Percentiles rank a stretch among this genome's conserved stretches.
Conservation (phyloP, 305 asterid species). For the Euphrasia arctica region DNA sequence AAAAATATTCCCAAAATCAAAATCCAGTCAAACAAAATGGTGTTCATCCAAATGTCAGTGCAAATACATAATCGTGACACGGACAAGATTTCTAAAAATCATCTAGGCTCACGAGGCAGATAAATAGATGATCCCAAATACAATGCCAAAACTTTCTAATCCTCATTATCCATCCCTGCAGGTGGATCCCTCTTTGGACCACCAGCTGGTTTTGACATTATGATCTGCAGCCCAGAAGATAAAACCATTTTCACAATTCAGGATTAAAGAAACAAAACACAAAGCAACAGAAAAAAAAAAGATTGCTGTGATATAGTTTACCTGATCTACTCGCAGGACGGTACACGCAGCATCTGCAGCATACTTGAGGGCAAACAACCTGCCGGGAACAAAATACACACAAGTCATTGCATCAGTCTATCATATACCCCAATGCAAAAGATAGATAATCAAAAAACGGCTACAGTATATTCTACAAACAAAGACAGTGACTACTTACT, state of each 20-base stretch:
- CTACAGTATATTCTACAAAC: conserved; percentile 1
- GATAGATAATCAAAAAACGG: neutral
- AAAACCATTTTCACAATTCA: conserved; percentile 7
- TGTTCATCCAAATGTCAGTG: neutral
- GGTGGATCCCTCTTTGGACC: conserved; percentile 54
- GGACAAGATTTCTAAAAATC: neutral
- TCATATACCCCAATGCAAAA: conserved; percentile 6
- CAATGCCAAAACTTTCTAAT: conserved; percentile 22
- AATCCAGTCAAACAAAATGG: conserved; percentile 5
- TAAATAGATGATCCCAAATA: conserved; percentile 3
- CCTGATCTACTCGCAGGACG: conserved; percentile 96
- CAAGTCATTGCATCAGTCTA: conserved; percentile 1
- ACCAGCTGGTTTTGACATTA: conserved; percentile 98
- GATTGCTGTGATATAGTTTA: conserved; percentile 13
- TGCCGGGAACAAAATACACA: conserved; percentile 28
- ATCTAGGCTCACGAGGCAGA: conserved; percentile 6
- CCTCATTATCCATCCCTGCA: conserved; percentile 51
- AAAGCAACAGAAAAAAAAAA: neutral
- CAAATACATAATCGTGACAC: neutral
- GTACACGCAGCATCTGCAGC: conserved; percentile 97
- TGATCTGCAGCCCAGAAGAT: conserved; percentile 49
- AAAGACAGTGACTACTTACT: conserved; percentile 46
- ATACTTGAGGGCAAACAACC: conserved; percentile 83
- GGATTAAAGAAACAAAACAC: neutral
- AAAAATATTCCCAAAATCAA: conserved; percentile 18